phyloP scores from a whole-genome alignment of 73 alveolate species.

The Diophrys appendiculata region DNA sequence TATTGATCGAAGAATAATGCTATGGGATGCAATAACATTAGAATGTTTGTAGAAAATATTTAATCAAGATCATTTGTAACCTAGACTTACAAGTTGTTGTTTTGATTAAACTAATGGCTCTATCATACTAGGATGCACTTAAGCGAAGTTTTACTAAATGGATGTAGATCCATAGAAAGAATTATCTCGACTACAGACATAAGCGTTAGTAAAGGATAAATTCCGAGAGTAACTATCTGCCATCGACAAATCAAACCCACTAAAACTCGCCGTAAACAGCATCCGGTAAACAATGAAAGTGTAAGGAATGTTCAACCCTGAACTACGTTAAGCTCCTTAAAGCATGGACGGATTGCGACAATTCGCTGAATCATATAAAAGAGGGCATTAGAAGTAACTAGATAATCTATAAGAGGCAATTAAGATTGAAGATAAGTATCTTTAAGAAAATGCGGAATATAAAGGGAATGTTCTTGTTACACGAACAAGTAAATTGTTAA shows the following conservation, averaged over 20 bases:
- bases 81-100: conserved; percentile 6
- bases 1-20: conserved; percentile 19
- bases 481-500: conserved; percentile 26
- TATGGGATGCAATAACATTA: conserved; percentile 31
- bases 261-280: conserved; percentile 6
- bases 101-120: conserved; percentile 25
- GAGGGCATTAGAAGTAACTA: neutral
- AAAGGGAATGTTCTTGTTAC: conserved; percentile 46
- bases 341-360: neutral
- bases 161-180: conserved; percentile 30
- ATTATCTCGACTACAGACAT: conserved; percentile 35
- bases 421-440: conserved; percentile 10
- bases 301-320: neutral
- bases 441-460: conserved; percentile 1
- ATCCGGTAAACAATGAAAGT: conserved; percentile 1
- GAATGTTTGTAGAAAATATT: conserved; percentile 3
- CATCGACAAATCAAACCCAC: neutral
- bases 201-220: conserved; percentile 43
- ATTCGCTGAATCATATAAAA: neutral
- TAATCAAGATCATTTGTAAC: conserved; percentile 12
- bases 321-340: neutral
- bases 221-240: conserved; percentile 30
- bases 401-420: neutral
- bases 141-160: conserved; percentile 30
- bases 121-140: conserved; percentile 39